Conservation (phyloP, 768 basidiomycete genomes). For the Austroboletus eburneus region DNA sequence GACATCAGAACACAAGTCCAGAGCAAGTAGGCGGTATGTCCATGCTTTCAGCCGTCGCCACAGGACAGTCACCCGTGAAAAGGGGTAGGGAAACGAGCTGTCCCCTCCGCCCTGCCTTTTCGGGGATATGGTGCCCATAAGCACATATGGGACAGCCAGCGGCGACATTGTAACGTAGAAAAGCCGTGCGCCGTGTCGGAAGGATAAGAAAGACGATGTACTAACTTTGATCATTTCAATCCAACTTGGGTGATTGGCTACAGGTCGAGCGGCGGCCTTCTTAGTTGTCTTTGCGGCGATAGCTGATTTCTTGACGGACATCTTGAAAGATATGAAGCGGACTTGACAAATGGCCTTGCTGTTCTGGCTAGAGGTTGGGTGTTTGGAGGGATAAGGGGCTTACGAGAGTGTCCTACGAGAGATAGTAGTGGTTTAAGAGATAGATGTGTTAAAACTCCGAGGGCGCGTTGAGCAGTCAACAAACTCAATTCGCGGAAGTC, state of each 20-base stretch:
- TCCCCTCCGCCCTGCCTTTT: conserved; percentile 43
- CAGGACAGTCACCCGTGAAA: conserved; percentile 12
- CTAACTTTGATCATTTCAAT: conserved; percentile 81
- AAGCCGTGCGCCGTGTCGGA: conserved; percentile 12
- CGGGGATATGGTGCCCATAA: conserved; percentile 9
- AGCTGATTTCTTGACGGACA: conserved; percentile 44
- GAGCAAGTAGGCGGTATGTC: conserved; percentile 2
- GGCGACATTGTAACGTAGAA: conserved; percentile 3
- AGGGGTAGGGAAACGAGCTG: conserved; percentile 11
- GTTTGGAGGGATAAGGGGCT: conserved; percentile 13
- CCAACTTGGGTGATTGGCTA: conserved; percentile 47
- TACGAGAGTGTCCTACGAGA: conserved; percentile 24
- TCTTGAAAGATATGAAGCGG: conserved; percentile 19
- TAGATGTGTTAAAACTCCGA: conserved; percentile 40
- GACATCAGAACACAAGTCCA: conserved; percentile 6
- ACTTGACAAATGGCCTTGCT: conserved; percentile 15
- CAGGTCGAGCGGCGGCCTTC: conserved; percentile 31
- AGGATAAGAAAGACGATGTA: conserved; percentile 11
- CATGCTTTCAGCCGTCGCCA: conserved; percentile 4
- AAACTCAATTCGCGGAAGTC: conserved; percentile 38
- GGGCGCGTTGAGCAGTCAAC: conserved; percentile 38
- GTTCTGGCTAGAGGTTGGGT: conserved; percentile 10
- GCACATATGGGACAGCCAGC: conserved; percentile 7
- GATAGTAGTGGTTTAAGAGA: conserved; percentile 49
- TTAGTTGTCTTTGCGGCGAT: conserved; percentile 41